Evolutionary conservation across 768 basidiomycete genomes (phyloP), one percentile per base, ranked within the genome.

Genomic region (Boletus subparvulus): DNA sequence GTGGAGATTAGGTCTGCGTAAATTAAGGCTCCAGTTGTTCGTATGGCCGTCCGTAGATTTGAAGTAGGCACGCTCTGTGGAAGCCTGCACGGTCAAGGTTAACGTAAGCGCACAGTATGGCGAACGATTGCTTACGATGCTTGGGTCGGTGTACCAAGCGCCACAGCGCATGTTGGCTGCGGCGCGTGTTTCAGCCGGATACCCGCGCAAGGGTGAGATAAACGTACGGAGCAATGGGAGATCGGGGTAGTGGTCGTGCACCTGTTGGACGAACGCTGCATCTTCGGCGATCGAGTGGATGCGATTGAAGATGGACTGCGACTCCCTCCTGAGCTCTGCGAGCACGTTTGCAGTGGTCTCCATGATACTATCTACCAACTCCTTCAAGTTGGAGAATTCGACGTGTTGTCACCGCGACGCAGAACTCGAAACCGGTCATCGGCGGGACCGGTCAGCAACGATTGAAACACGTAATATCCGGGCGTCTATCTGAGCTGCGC

Each of bases 81-180:
- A 55, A 17, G 59, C 50, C 65, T 69, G 54, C 13, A 1, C 21
- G 21, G 21, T 21, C 21, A 11, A 24, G 14, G 10, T 17, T 6
- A n/a, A 33, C 21, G 21, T 24, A 19, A 30, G 28, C 21, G 21
- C 2, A 21, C 21, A 21, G 21, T 21, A 21, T 21, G 21, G 21
- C 21, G 21, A 21, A 21, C 21, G 21, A 21, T 21, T 21, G 63
- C 79, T 65, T 66, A 85, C 86, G 54, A 86, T 80, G 8, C 63
- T 56, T 19, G 93, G 90, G 63, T 93, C 80, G 7, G 87, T 84
- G 69, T 97, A 98, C 95, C 95, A 98, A 8, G 88, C 88, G 4
- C 96, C 96, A 65, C 94, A 97, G 24, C 96, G 83, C 65, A 94
- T 80, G 69, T 98, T 98, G 4, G 96, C 93, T 90, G 66, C 36